A percentile compares a stretch with the other conserved stretches of the same genome.
Conservation (phyloP, 768 basidiomycete genomes). For the Glaciozyma antarctica region DNA sequence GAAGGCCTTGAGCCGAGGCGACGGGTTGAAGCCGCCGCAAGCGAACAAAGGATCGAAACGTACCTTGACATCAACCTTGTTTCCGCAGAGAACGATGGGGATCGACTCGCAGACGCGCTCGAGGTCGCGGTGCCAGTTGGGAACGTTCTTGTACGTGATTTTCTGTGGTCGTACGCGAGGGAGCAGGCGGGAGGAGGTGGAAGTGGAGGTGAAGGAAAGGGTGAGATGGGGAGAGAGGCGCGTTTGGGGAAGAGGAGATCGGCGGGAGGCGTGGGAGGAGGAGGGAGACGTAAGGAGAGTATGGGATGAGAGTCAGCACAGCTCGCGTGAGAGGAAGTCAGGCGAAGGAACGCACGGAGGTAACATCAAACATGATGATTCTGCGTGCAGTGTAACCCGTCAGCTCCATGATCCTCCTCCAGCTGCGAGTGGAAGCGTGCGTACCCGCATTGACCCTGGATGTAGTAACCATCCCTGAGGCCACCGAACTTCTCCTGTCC, state of each 20-base stretch:
- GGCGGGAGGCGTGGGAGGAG: too few relatives aligned
- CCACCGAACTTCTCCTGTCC: constrained; percentile 99
- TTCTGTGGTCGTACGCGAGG: constrained; percentile 85
- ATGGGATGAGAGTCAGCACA: too few relatives aligned
- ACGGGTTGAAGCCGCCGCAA: too few relatives aligned
- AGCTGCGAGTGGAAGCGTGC: too few relatives aligned
- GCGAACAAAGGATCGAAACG: constrained; percentile 30
- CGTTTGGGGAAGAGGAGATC: too few relatives aligned
- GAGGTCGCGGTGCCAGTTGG: constrained; percentile 97
- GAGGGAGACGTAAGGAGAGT: too few relatives aligned
- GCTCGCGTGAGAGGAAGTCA: too few relatives aligned
- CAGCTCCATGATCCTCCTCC: not conserved
- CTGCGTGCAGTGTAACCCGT: too few relatives aligned
- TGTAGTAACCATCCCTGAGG: constrained; percentile 93
- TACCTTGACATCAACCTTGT: constrained; percentile 99
- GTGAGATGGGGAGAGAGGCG: constrained; percentile 45
- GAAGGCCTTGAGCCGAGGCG: too few relatives aligned
- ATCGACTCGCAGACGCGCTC: constrained; percentile 99
- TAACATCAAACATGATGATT: constrained; percentile 91
- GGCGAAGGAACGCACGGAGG: too few relatives aligned
- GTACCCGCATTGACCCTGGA: constrained; percentile 45
- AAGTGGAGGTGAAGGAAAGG: constrained; percentile 97
- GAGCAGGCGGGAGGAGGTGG: constrained; percentile 49
- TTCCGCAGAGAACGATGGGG: constrained; percentile 97
- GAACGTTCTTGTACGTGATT: constrained; percentile 99